Base-by-base conservation (phyloP, 176 grass and related monocot genomes). In the Juncus effusus region DNA sequence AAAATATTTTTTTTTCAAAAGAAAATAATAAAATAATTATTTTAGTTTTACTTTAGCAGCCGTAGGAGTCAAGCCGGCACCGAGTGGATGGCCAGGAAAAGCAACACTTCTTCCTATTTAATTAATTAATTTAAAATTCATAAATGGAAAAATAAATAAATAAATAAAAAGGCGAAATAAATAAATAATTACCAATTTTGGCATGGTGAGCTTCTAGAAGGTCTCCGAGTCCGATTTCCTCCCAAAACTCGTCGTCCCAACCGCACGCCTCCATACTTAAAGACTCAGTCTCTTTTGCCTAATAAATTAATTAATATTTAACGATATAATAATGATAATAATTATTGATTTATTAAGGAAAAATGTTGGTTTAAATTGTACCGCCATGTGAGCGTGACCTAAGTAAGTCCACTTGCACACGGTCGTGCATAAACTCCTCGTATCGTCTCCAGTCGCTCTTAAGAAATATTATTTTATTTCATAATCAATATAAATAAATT, bases 381-480 rank as follows among this genome's bases (percentile, higher is more conserved):
- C 54, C 60, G 80, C 85, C 85, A 92, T 84, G 69, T 92, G 88
- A 74, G 85, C 92, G 62, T 96, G 92, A 13, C 92, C 84, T 83
- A 88, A 87, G 76, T 96, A 96, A 44, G 87, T 83, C 92, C 87
- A 96, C 73, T 90, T 91, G 83, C 91, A 96, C 16, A 96, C 92
- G 51, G 87, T 96, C 65, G 92, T 96, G 75, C 92, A 92, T 77
- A 97, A 82, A 61, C 93, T 97, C 5, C 93, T 80, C 9, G 93
- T 97, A 49, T 97, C 93, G 77, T 97, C 88, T 74, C 85, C 93
- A 39, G 88, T 97, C 55, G 93, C 88, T 70, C 93, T 97, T 77
- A 16, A 74, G 74, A 85, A 82, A 28, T 28, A 28, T 28, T 28
- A 28, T 28, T 28, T 28, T 28, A 28, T 28, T 28, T 28, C 19